These are phyloP conservation scores for Rhizophora apiculata DNA, from an alignment of 345 rosid genomes.

Conservation along the genomic window DNA sequence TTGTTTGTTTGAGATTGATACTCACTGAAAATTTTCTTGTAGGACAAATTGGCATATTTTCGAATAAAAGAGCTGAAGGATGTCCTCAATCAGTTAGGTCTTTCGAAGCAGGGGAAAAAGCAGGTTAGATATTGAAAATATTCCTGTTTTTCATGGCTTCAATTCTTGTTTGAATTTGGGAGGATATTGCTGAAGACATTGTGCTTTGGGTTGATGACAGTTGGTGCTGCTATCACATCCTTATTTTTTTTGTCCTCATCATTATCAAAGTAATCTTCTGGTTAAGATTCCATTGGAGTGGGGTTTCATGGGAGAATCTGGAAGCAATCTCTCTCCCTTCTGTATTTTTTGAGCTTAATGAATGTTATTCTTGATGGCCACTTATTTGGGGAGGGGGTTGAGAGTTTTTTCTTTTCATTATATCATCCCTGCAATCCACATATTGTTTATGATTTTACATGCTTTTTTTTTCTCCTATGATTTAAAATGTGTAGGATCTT, in stretches of 20 bases:
- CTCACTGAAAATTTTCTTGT: constrained; percentile 13
- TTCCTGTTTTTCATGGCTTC: constrained; percentile 4
- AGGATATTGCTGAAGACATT: background rate
- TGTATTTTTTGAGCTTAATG: no score
- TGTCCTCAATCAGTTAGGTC: constrained; percentile 81
- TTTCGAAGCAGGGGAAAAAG: constrained; percentile 96
- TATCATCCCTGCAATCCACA: background rate
- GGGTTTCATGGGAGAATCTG: no score
- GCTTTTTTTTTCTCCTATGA: constrained; percentile 1
- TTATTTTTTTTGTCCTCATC: no score
- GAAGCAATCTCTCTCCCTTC: no score
- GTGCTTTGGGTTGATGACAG: no score
- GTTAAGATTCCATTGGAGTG: no score
- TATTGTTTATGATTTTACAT: background rate
- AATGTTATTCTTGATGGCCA: no score
- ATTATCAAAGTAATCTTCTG: no score
- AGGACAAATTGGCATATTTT: constrained; percentile 81
- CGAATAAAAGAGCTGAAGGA: constrained; percentile 97
- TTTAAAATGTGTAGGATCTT: constrained; percentile 62
- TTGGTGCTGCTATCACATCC: no score
- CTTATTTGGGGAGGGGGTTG: no score
- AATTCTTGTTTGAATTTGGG: background rate
- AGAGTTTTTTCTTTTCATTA: no score
- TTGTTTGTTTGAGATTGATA: constrained; percentile 8
- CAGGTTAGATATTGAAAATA: constrained; percentile 46